phyloP scores from a whole-genome alignment of 768 basidiomycete species.

The Lyophyllum shimeji region DNA sequence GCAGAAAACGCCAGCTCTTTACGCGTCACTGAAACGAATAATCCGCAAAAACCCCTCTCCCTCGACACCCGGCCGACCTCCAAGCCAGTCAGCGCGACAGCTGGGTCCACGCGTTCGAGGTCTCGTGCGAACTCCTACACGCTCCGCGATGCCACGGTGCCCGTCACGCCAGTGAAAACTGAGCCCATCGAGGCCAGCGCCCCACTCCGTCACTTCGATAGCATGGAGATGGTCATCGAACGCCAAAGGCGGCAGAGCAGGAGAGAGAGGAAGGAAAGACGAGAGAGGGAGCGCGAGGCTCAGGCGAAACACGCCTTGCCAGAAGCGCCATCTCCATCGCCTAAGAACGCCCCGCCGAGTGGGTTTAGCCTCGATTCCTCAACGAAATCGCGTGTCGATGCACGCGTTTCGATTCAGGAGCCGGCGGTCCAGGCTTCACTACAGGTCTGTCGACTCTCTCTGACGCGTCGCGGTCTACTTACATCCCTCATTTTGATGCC shows the following conservation, averaged over 20 bases:
- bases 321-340: conserved; percentile 50
- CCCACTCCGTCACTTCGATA: conserved; percentile 61
- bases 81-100: conserved; percentile 32
- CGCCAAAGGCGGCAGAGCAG: conserved; percentile 62
- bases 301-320: conserved; percentile 29
- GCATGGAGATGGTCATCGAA: conserved; percentile 78
- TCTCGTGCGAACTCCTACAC: conserved; percentile 51
- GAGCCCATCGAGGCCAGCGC: conserved; percentile 53
- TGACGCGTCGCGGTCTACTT: conserved; percentile 25
- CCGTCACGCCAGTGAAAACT: conserved; percentile 61
- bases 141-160: conserved; percentile 52
- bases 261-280: conserved; percentile 49
- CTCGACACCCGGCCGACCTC: conserved; percentile 34
- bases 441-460: conserved; percentile 43
- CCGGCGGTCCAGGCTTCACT: conserved; percentile 22
- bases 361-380: conserved; percentile 46
- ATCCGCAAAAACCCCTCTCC: conserved; percentile 31
- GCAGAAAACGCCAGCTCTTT: conserved; percentile 46
- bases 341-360: conserved; percentile 47
- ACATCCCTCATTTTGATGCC: conserved; percentile 1
- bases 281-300: conserved; percentile 48
- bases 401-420: conserved; percentile 35
- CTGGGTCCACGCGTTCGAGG: conserved; percentile 40
- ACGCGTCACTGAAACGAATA: conserved; percentile 42
- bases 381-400: conserved; percentile 57